These are phyloP conservation scores for Myxozyma kluyveri DNA, from an alignment of 805 yeast genomes.

Conservation along the genomic window DNA sequence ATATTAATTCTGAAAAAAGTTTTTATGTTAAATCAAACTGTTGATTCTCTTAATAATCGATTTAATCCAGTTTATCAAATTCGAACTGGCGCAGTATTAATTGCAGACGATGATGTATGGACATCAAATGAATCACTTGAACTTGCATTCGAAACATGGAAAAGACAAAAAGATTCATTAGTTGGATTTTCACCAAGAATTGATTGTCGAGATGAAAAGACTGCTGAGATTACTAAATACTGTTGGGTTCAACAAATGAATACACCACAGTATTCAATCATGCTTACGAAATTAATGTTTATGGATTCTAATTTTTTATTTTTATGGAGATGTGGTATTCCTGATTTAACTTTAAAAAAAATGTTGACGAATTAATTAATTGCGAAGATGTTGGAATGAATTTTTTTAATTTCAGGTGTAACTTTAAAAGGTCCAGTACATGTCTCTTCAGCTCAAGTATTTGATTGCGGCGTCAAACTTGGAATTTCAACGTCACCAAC, in stretches of 20 bases:
- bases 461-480: slow-evolving; percentile 26
- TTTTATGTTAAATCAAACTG: slow-evolving; percentile 21
- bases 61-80: slow-evolving; percentile 24
- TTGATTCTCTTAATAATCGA: slow-evolving; percentile 27
- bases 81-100: slow-evolving; percentile 24
- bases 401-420: slow-evolving; percentile 25
- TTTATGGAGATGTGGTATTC: slow-evolving; percentile 28
- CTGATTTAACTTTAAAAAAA: slow-evolving; percentile 26
- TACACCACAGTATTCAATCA: slow-evolving; percentile 26
- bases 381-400: slow-evolving; percentile 30
- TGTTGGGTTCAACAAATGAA: slow-evolving; percentile 25
- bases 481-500: slow-evolving; percentile 24
- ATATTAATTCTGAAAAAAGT: slow-evolving; percentile 15
- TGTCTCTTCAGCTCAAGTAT: slow-evolving; percentile 21
- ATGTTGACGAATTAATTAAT: slow-evolving; percentile 26
- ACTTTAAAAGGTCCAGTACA: slow-evolving; percentile 22
- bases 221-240: slow-evolving; percentile 15
- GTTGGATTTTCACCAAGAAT: slow-evolving; percentile 29
- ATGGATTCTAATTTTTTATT: slow-evolving; percentile 28
- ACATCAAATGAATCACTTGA: slow-evolving; percentile 27
- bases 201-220: slow-evolving; percentile 21
- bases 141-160: slow-evolving; percentile 30
- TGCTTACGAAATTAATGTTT: slow-evolving; percentile 28
- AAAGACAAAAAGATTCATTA: slow-evolving; percentile 25
- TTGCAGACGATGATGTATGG: slow-evolving; percentile 29